Evolutionary conservation across 2,329 filamentous ascomycete species (phyloP).

Genomic region (Clarireedia homoeocarpa): DNA sequence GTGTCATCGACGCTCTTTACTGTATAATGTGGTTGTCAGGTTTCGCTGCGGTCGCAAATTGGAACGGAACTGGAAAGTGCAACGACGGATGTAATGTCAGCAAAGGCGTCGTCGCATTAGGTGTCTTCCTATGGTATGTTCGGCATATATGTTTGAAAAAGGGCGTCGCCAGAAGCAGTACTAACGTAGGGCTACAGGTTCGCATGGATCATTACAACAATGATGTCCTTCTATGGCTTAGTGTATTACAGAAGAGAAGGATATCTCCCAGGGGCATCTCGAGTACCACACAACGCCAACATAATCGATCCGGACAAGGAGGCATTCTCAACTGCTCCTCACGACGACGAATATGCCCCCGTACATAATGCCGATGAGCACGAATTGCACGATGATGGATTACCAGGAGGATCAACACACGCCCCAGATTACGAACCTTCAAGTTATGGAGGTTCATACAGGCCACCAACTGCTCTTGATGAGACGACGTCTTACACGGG

Average conservation of each 20-base stretch:
- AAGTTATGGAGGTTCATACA: slow-evolving; percentile 18
- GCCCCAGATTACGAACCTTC: slow-evolving; percentile 10
- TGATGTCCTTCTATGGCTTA: slow-evolving; percentile 52
- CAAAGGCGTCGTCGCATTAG: slow-evolving; percentile 55
- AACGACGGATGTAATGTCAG: slow-evolving; percentile 50
- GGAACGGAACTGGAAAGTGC: slow-evolving; percentile 49
- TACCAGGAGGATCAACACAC: slow-evolving; percentile 5
- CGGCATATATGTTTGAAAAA: background rate
- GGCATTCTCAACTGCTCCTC: slow-evolving; percentile 59
- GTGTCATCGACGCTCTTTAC: slow-evolving; percentile 49
- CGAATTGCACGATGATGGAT: slow-evolving; percentile 19
- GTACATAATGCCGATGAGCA: slow-evolving; percentile 40
- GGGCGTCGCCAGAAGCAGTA: background rate
- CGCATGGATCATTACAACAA: slow-evolving; percentile 45
- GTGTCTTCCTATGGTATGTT: slow-evolving; percentile 54
- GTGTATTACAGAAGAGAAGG: slow-evolving; percentile 56
- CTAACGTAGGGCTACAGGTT: slow-evolving; percentile 35
- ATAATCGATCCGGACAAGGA: slow-evolving; percentile 62
- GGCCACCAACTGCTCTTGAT: slow-evolving; percentile 14
- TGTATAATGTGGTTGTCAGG: slow-evolving; percentile 58
- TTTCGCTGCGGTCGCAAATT: slow-evolving; percentile 57
- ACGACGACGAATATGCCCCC: slow-evolving; percentile 58
- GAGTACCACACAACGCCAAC: slow-evolving; percentile 28
- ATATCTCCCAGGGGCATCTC: slow-evolving; percentile 43
- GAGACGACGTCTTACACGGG: slow-evolving; percentile 35